Percentiles rank a stretch among this genome's conserved stretches.
Evolutionary conservation across 176 grass and related monocot genomes (phyloP).

Genomic region (Coix lacrymajobi): DNA sequence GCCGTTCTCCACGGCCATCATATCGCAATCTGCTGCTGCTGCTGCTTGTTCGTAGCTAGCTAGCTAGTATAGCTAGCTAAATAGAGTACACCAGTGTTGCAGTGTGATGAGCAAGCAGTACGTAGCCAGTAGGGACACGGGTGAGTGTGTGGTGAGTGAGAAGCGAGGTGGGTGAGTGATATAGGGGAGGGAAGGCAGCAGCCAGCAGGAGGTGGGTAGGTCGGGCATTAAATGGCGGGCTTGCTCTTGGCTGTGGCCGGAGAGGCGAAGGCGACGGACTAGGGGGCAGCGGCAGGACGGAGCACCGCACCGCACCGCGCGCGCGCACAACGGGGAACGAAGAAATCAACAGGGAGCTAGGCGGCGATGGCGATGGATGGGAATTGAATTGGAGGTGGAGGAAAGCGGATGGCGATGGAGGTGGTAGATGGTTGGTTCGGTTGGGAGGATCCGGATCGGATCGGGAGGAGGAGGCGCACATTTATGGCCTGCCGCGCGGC

Average conservation of each 20-base stretch:
- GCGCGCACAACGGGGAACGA: too few relatives aligned
- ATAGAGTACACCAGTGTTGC: too few relatives aligned
- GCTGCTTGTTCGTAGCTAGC: neutral
- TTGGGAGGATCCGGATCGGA: neutral
- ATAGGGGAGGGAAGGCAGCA: neutral
- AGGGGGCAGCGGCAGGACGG: too few relatives aligned
- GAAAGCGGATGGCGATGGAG: neutral
- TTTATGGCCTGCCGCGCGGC: neutral
- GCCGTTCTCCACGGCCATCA: slow-evolving; percentile 51
- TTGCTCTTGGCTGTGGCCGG: too few relatives aligned
- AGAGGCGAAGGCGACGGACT: neutral
- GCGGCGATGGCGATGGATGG: too few relatives aligned
- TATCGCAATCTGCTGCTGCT: neutral
- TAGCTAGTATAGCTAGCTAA: too few relatives aligned
- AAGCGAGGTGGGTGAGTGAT: neutral
- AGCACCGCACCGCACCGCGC: too few relatives aligned
- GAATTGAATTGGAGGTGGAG: neutral
- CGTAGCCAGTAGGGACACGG: too few relatives aligned
- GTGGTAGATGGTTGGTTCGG: slow-evolving; percentile 7
- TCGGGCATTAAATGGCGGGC: neutral
- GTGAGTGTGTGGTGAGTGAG: neutral
- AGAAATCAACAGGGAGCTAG: too few relatives aligned
- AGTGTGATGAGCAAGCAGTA: too few relatives aligned
- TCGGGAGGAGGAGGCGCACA: neutral
- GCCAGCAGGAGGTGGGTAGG: neutral